Conservation (phyloP, 1,284 basidiomycete species). For the Spongispora temasekensis region DNA sequence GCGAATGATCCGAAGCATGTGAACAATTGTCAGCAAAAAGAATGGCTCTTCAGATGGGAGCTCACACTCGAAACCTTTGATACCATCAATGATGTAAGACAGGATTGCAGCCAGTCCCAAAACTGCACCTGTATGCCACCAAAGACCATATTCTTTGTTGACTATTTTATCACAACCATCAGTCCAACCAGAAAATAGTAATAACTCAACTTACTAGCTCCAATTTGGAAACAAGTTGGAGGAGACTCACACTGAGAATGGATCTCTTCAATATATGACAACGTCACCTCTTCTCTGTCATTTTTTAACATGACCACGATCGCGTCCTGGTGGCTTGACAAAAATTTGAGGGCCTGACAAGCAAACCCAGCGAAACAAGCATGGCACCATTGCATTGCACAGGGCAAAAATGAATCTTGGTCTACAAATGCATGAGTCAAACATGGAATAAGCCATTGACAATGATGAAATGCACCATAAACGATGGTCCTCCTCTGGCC, state of each 20-base stretch:
- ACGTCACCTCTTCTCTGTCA: slow-evolving; percentile 61
- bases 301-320: slow-evolving; percentile 78
- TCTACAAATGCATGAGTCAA: slow-evolving; percentile 48
- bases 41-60: slow-evolving; percentile 57
- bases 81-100: neutral
- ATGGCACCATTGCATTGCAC: slow-evolving; percentile 56
- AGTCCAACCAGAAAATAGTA: too few relatives aligned
- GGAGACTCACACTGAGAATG: slow-evolving; percentile 66
- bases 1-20: slow-evolving; percentile 81
- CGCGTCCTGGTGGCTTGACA: slow-evolving; percentile 79
- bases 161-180: too few relatives aligned
- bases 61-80: neutral
- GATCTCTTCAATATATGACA: slow-evolving; percentile 73
- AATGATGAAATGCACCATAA: too few relatives aligned
- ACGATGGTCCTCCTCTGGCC: too few relatives aligned
- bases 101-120: too few relatives aligned
- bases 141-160: too few relatives aligned
- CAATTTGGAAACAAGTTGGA: too few relatives aligned
- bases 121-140: too few relatives aligned
- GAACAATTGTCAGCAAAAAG: slow-evolving; percentile 76
- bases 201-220: too few relatives aligned
- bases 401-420: slow-evolving; percentile 82
- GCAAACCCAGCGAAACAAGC: too few relatives aligned
- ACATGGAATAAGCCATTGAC: too few relatives aligned
- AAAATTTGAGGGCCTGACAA: slow-evolving; percentile 68